Evolutionary conservation across 2,329 filamentous ascomycete genomes (phyloP).

Genomic region (Microthyrium microscopicum): DNA sequence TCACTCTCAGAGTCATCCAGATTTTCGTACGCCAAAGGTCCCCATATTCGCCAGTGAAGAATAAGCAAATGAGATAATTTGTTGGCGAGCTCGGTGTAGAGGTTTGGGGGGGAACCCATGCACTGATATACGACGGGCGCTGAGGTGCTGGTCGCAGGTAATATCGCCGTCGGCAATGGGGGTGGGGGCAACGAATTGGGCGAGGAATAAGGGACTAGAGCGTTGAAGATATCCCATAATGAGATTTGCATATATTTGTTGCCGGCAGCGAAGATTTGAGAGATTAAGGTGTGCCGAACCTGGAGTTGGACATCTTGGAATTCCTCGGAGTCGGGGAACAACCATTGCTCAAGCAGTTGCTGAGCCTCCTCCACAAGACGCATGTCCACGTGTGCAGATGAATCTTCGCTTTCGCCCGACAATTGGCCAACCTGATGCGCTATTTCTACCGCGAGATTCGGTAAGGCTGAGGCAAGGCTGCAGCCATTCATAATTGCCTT

Average conservation of each 20-base stretch:
- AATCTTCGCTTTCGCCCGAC: neutral
- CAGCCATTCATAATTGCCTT: constrained; percentile 12
- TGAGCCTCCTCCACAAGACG: neutral
- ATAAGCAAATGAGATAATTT: constrained; percentile 69
- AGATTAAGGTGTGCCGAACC: constrained; percentile 15
- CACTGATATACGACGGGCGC: too few relatives aligned
- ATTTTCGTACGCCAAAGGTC: constrained; percentile 47
- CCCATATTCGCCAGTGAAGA: constrained; percentile 84
- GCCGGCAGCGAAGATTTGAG: constrained; percentile 14
- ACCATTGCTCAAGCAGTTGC: neutral
- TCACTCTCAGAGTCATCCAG: too few relatives aligned
- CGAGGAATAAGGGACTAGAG: constrained; percentile 11
- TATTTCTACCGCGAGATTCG: constrained; percentile 8
- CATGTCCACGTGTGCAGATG: neutral
- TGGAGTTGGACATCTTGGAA: constrained; percentile 17
- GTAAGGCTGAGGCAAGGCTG: neutral
- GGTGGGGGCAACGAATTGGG: constrained; percentile 1
- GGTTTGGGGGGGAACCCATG: constrained; percentile 13
- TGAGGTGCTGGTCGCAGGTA: too few relatives aligned
- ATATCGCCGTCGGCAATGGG: constrained; percentile 9
- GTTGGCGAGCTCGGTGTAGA: constrained; percentile 51
- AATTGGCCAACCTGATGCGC: constrained; percentile 21
- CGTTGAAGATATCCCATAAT: constrained; percentile 28
- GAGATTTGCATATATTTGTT: constrained; percentile 20
- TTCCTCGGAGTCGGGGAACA: neutral